A percentile compares a stretch with the other conserved stretches of the same genome.
phyloP scores from a whole-genome alignment of 176 grass and related monocot genomes.

The Aegilops bicornis region DNA sequence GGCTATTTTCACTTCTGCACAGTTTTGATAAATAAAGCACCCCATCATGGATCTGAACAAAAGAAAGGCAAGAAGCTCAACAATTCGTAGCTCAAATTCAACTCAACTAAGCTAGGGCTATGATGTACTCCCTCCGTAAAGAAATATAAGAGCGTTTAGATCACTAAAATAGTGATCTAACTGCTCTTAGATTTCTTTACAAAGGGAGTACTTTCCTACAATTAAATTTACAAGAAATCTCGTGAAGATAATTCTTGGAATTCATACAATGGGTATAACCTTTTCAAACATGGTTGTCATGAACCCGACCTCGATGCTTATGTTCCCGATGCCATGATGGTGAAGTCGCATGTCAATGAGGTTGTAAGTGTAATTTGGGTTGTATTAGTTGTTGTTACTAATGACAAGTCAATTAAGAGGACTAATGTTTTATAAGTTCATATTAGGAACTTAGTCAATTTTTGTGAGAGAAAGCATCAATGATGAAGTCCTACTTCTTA shows the following conservation, averaged over 20 bases:
- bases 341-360: slow-evolving; percentile 34
- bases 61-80: slow-evolving; percentile 5
- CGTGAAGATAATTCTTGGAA: too few species aligned
- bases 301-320: slow-evolving; percentile 26
- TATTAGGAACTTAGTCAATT: too few species aligned
- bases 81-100: not conserved
- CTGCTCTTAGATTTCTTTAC: too few species aligned
- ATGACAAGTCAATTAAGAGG: too few species aligned
- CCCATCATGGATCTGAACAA: slow-evolving; percentile 20
- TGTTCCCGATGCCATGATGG: slow-evolving; percentile 42
- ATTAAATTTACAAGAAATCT: not conserved
- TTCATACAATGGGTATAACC: not conserved
- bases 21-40: slow-evolving; percentile 40
- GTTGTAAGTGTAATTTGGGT: too few species aligned
- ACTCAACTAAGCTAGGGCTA: not conserved
- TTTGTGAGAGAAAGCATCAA: too few species aligned
- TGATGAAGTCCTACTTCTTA: too few species aligned
- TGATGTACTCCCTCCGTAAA: not conserved
- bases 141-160: too few species aligned
- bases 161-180: too few species aligned
- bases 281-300: slow-evolving; percentile 9
- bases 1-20: slow-evolving; percentile 33
- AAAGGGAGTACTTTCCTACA: not conserved
- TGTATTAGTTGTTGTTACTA: too few species aligned
- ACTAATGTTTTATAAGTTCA: too few species aligned